Base-by-base conservation (phyloP, 352 stramenopile species). In the Phytophthora agathidicida region DNA sequence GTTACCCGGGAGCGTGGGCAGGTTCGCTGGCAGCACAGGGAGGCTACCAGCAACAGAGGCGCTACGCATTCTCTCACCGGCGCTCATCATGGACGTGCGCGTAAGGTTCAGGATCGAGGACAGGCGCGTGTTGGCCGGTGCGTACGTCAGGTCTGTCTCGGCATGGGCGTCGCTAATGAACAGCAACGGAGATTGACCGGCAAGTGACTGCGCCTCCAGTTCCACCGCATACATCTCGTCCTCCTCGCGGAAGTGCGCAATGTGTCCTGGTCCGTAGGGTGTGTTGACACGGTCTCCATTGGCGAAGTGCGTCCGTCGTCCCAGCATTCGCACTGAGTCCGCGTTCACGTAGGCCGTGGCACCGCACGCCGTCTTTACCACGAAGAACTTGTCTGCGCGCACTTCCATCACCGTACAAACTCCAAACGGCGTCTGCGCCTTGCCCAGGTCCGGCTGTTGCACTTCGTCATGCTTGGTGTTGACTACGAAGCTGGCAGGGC, bases 71-170 rank as follows among this genome's bases (percentile, higher is more conserved):
- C 67, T 82, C 37, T 83, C 77, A 2, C 77, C 80, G 1, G 81
- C 78, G 36, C 76, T 84, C 61, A 80, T 86, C 48, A 91, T 75
- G 26, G 81, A 91, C 51, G 81, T 86, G 26, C 79, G 66, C 41
- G 81, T 91, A 39, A 89, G 71, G 48, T 74, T 88, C 44, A 91
- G 71, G 56, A 91, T 86, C 37, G 81, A 88, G 13, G 81, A 89
- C n/a, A 91, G 53, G 14, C 81, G 78, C n/a, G 67, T 78, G 38
- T 85, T 80, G 31, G 49, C 37, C 7, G 66, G 61, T 14, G 59
- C 75, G 22, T 77, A 59, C 19, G 56, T 54, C 44, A 78, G 63
- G 27, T 51, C 59, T n/a, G 66, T 82, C 52, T 82, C 74, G 16
- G 78, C 78, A 31, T 80, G 39, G 24, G 47, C 19, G 49, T 83